These are phyloP conservation scores for Theileria orientalis DNA, from an alignment of 169 alveolate genomes.

Conservation along the genomic window DNA sequence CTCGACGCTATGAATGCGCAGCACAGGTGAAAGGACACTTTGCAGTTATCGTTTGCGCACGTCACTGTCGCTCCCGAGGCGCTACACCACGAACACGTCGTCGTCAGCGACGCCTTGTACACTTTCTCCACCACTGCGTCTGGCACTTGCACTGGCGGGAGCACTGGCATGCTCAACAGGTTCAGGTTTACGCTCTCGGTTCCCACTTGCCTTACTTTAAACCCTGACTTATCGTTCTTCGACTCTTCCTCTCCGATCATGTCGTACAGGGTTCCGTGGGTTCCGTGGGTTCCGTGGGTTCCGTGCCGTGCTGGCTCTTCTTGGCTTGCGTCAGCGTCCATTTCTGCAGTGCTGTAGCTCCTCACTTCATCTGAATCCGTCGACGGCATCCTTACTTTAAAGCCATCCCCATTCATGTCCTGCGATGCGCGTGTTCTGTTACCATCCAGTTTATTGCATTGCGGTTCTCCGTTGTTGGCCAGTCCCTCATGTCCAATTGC, in stretches of 20 bases:
- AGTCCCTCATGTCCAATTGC: no score
- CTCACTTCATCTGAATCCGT: background rate
- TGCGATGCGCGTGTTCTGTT: no score
- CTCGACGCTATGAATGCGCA: slow-evolving; percentile 67
- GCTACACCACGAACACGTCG: slow-evolving; percentile 62
- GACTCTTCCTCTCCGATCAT: background rate
- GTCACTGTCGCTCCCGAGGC: slow-evolving; percentile 65
- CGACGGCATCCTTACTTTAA: background rate
- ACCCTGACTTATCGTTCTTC: background rate
- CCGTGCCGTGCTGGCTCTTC: no score
- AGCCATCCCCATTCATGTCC: no score
- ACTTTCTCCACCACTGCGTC: slow-evolving; percentile 61
- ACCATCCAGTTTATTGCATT: no score
- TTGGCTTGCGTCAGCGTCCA: no score
- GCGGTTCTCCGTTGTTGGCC: no score
- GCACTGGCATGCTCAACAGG: slow-evolving; percentile 30
- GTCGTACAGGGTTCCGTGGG: no score
- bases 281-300: no score
- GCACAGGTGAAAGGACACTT: slow-evolving; percentile 60
- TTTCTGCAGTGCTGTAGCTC: background rate
- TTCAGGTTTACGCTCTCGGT: slow-evolving; percentile 8
- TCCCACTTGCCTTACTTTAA: background rate
- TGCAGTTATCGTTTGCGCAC: slow-evolving; percentile 65
- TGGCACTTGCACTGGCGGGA: slow-evolving; percentile 65
- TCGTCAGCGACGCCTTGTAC: slow-evolving; percentile 37